A percentile compares a stretch with the other conserved stretches of the same genome.
These are phyloP conservation scores for Aegilops speltoides DNA, from an alignment of 176 grass and related monocot genomes.

Conservation along the genomic window DNA sequence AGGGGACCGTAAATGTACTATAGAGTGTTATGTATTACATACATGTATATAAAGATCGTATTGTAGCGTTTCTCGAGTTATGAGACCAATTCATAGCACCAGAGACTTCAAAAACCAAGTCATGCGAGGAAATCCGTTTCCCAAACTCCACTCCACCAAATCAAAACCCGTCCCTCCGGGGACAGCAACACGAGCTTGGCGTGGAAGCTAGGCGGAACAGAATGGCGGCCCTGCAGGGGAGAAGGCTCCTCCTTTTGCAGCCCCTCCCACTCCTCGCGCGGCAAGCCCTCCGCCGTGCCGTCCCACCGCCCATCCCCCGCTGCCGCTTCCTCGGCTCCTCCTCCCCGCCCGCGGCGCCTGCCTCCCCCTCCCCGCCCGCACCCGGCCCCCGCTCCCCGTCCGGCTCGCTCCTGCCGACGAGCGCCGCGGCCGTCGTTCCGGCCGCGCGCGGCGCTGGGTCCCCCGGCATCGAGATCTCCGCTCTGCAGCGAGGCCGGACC, in stretches of 20 bases:
- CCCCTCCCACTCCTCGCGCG: constrained; percentile 25
- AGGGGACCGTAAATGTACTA: no score
- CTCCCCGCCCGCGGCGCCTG: background rate
- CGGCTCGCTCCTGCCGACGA: constrained; percentile 19
- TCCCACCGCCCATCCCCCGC: background rate
- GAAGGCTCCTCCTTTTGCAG: constrained; percentile 3
- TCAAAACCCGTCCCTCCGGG: no score
- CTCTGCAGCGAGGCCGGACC: background rate
- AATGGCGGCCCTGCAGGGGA: constrained; percentile 2
- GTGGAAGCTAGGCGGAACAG: background rate
- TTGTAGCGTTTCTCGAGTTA: no score
- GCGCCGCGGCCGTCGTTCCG: background rate
- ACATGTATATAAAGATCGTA: no score
- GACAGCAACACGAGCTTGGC: no score
- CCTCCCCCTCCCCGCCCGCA: background rate
- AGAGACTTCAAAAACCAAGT: no score
- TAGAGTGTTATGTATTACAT: no score
- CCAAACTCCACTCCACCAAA: no score
- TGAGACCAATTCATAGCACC: no score
- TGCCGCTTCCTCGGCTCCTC: constrained; percentile 10
- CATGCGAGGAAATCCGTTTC: no score
- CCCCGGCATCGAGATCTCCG: background rate
- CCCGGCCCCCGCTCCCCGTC: background rate
- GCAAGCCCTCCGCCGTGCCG: constrained; percentile 17
- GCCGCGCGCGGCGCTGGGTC: background rate